These are phyloP conservation scores for Podila verticillata DNA, from an alignment of 192 early-diverging fungal genomes.

Conservation along the genomic window DNA sequence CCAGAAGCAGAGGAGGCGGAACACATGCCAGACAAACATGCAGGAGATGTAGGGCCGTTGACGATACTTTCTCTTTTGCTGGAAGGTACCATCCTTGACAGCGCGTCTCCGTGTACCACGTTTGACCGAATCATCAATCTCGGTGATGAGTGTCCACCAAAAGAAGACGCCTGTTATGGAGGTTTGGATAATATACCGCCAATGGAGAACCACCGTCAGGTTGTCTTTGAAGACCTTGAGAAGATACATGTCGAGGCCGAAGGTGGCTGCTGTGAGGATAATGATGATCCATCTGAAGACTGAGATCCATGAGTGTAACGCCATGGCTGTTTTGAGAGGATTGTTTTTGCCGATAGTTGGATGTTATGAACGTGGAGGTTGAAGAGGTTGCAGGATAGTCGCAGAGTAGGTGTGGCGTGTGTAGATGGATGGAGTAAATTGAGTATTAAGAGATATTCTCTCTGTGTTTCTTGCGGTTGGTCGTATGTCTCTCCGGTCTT, in stretches of 20 bases:
- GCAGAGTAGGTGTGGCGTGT: too few relatives aligned
- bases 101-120: background rate
- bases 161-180: conserved; percentile 8
- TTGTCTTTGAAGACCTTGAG: conserved; percentile 14
- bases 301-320: conserved; percentile 7
- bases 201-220: conserved; percentile 13
- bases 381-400: background rate
- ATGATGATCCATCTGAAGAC: conserved; percentile 6
- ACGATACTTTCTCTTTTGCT: background rate
- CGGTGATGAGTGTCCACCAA: conserved; percentile 12
- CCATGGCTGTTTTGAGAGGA: conserved; percentile 6
- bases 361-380: background rate
- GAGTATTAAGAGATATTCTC: too few relatives aligned
- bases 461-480: too few relatives aligned
- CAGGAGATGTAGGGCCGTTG: background rate
- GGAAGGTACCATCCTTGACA: background rate
- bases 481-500: too few relatives aligned
- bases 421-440: too few relatives aligned
- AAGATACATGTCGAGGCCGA: conserved; percentile 24
- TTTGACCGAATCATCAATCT: conserved; percentile 11
- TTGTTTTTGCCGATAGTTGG: background rate
- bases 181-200: conserved; percentile 9
- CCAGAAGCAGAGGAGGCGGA: conserved; percentile 11
- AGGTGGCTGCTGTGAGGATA: background rate
- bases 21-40: background rate